phyloP scores from a whole-genome alignment of 2,329 filamentous ascomycete genomes.

The Cordyceps cicadae region DNA sequence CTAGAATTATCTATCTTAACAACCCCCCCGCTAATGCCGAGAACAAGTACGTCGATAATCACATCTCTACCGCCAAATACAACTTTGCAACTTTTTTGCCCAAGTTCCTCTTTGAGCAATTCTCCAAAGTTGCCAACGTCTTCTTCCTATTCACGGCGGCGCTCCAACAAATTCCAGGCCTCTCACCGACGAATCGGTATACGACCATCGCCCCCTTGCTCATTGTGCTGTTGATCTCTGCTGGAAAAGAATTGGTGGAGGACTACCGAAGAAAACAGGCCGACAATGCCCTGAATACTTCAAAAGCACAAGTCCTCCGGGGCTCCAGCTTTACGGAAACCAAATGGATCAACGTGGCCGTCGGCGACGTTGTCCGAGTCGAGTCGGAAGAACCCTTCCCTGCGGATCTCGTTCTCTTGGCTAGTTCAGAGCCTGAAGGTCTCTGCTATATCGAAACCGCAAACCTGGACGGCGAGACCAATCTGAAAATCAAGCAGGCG shows the following conservation, averaged over 20 bases:
- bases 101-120: constrained; percentile 96
- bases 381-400: constrained; percentile 94
- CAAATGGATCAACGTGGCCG: constrained; percentile 87
- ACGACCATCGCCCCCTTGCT: constrained; percentile 93
- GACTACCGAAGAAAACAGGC: constrained; percentile 85
- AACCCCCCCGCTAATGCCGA: constrained; percentile 84
- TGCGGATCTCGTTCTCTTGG: constrained; percentile 82
- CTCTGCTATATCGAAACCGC: constrained; percentile 98
- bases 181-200: constrained; percentile 90
- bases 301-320: constrained; percentile 72
- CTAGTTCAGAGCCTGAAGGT: constrained; percentile 93
- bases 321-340: constrained; percentile 79
- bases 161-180: constrained; percentile 87
- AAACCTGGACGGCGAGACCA: constrained; percentile 95
- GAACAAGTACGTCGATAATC: constrained; percentile 92
- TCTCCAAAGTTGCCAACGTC: constrained; percentile 97
- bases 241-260: constrained; percentile 87
- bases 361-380: constrained; percentile 88
- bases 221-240: constrained; percentile 88
- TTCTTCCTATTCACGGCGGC: constrained; percentile 98
- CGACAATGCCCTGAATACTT: constrained; percentile 80
- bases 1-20: constrained; percentile 89
- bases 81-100: constrained; percentile 87
- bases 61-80: constrained; percentile 97
- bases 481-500: constrained; percentile 96